phyloP scores from a whole-genome alignment of 768 basidiomycete genomes.

The Russula virescens region DNA sequence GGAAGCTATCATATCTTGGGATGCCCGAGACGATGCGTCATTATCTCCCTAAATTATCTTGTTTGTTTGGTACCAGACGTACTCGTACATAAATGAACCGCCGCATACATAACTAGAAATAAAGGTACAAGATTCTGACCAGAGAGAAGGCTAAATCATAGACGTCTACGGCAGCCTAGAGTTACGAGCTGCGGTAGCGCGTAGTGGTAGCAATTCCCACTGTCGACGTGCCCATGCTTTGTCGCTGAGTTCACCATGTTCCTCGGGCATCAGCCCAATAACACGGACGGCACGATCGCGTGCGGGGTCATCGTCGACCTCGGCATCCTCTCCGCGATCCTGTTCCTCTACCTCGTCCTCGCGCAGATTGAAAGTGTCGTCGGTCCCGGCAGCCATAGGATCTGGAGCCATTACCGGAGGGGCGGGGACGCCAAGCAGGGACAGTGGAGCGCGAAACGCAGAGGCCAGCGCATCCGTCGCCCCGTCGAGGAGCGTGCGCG shows the following conservation, averaged over 20 bases:
- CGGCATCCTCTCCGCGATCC: slow-evolving; percentile 71
- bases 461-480: slow-evolving; percentile 61
- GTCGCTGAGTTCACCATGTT: slow-evolving; percentile 29
- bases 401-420: slow-evolving; percentile 3
- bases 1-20: no score
- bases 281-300: slow-evolving; percentile 49
- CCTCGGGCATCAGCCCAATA: slow-evolving; percentile 43
- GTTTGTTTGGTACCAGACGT: no score
- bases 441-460: slow-evolving; percentile 54
- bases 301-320: slow-evolving; percentile 69
- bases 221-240: slow-evolving; percentile 39
- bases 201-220: slow-evolving; percentile 45
- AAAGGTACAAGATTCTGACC: background rate
- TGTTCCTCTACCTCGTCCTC: slow-evolving; percentile 78
- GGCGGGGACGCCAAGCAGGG: slow-evolving; percentile 35
- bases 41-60: no score
- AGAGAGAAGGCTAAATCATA: background rate
- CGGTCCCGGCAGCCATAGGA: slow-evolving; percentile 24
- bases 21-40: no score
- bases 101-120: background rate
- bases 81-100: background rate
- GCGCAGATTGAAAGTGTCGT: slow-evolving; percentile 43
- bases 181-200: slow-evolving; percentile 27
- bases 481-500: slow-evolving; percentile 63
- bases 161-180: background rate